Percentiles rank a stretch among this genome's conserved stretches.
These are phyloP conservation scores for Tricholoma furcatifolium DNA, from an alignment of 768 basidiomycete genomes.

Conservation along the genomic window DNA sequence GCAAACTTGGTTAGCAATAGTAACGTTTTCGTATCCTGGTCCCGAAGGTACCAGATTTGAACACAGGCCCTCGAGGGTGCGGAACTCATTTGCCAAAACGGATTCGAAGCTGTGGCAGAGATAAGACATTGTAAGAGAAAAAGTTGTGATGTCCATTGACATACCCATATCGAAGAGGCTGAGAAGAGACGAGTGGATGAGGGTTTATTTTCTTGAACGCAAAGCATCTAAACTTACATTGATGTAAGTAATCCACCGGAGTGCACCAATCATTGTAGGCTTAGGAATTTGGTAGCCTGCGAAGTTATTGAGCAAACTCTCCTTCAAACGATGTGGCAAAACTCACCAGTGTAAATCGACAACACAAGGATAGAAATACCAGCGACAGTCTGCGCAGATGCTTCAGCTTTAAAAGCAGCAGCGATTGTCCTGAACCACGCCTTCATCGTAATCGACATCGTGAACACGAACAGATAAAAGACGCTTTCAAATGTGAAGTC, in stretches of 20 bases:
- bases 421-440: conserved; percentile 72
- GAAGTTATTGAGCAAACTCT: not conserved
- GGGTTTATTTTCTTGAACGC: too few relatives aligned
- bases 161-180: conserved; percentile 45
- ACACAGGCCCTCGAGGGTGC: conserved; percentile 59
- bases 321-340: conserved; percentile 26
- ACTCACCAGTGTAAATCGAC: conserved; percentile 45
- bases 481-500: conserved; percentile 35
- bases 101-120: conserved; percentile 59
- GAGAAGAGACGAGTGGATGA: conserved; percentile 3
- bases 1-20: conserved; percentile 72
- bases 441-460: conserved; percentile 66
- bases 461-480: conserved; percentile 55
- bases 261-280: conserved; percentile 63
- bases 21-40: conserved; percentile 56
- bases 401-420: conserved; percentile 54
- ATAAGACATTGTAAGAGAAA: conserved; percentile 32
- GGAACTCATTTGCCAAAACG: conserved; percentile 81
- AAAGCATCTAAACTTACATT: conserved; percentile 38
- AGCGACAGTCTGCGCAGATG: conserved; percentile 55
- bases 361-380: conserved; percentile 45
- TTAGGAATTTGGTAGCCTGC: conserved; percentile 58
- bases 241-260: conserved; percentile 66
- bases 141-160: conserved; percentile 41
- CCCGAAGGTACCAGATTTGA: conserved; percentile 60